phyloP scores from a whole-genome alignment of 257 asterid species.

The Capsicum rhomboideum region DNA sequence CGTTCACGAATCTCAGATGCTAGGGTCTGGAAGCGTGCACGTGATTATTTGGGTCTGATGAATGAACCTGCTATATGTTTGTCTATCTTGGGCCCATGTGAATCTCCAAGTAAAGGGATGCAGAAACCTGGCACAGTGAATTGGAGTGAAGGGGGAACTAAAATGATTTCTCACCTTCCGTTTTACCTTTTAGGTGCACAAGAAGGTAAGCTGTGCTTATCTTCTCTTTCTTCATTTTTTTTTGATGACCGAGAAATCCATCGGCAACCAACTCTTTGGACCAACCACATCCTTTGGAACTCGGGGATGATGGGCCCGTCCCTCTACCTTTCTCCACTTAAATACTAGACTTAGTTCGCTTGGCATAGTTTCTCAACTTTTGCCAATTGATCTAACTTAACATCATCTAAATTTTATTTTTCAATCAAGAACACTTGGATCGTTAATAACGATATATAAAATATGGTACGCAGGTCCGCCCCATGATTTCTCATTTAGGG shows the following conservation, averaged over 20 bases:
- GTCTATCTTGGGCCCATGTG: constrained; percentile 73
- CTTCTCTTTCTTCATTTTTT: neutral
- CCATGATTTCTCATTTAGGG: constrained; percentile 67
- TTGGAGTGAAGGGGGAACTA: constrained; percentile 64
- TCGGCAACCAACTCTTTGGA: neutral
- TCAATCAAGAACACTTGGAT: too few species aligned
- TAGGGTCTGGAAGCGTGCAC: constrained; percentile 83
- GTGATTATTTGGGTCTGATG: constrained; percentile 77
- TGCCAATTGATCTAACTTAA: too few species aligned
- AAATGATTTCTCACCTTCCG: constrained; percentile 77
- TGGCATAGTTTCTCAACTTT: neutral
- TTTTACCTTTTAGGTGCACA: constrained; percentile 74
- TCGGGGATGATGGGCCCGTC: neutral
- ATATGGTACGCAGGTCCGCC: constrained; percentile 49
- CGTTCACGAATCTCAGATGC: constrained; percentile 76
- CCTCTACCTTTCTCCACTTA: neutral
- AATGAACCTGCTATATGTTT: constrained; percentile 83
- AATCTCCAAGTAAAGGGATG: constrained; percentile 36
- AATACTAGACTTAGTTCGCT: neutral
- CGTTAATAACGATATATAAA: neutral
- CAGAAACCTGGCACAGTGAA: constrained; percentile 69
- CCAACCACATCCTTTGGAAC: neutral
- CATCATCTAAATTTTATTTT: too few species aligned
- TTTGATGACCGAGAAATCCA: neutral
- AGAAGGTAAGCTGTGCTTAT: constrained; percentile 38